phyloP scores from a whole-genome alignment of 169 alveolate genomes.

The Miamiensis avidus region DNA sequence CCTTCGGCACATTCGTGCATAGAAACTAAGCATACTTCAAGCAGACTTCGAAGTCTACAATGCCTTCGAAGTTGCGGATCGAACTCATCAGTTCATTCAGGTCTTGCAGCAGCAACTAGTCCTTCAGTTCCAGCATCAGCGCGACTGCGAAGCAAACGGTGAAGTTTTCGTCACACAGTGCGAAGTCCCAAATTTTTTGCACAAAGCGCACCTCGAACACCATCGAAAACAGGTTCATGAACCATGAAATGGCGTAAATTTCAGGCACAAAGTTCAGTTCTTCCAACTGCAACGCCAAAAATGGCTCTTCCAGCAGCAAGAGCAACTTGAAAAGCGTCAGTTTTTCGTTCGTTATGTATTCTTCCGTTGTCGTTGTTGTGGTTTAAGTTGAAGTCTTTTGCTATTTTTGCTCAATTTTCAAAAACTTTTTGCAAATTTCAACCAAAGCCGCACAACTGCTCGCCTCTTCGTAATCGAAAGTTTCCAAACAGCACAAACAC shows the following conservation, averaged over 20 bases:
- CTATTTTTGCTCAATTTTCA: background rate
- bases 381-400: background rate
- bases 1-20: background rate
- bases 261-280: conserved; percentile 7
- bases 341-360: background rate
- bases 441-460: background rate
- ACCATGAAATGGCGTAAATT: conserved; percentile 19
- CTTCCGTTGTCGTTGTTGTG: no score
- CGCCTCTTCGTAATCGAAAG: conserved; percentile 11
- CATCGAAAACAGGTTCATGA: conserved; percentile 19
- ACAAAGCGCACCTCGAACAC: conserved; percentile 9
- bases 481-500: background rate
- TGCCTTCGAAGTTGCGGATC: conserved; percentile 17
- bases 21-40: conserved; percentile 22
- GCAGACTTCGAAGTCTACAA: background rate
- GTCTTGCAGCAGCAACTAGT: conserved; percentile 8
- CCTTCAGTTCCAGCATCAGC: conserved; percentile 19
- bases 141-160: conserved; percentile 18
- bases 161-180: conserved; percentile 8
- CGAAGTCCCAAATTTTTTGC: conserved; percentile 22
- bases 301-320: conserved; percentile 19
- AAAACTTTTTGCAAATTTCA: background rate
- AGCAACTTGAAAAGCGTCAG: background rate
- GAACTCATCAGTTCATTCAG: conserved; percentile 9
- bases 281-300: background rate